Evolutionary conservation across 148 eudicot species (phyloP), one percentile per base, ranked within the genome.

Genomic region (Rhododendron mucronatum): DNA sequence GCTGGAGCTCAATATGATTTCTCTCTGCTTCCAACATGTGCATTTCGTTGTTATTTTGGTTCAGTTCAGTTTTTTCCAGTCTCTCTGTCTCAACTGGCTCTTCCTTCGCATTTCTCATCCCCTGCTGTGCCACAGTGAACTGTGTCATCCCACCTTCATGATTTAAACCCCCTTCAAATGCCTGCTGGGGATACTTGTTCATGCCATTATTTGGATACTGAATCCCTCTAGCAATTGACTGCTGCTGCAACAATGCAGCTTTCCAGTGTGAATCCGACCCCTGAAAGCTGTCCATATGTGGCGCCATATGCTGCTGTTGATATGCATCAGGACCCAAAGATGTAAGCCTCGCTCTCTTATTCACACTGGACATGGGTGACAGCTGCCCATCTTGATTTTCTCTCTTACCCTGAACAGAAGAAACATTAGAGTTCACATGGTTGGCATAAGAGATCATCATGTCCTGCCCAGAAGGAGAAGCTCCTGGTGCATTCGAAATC

Each of bases 201-300:
- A 95, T 86, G 67, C 91, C 90, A 88, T 89, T 88, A 91, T 90
- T 93, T 28, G 87, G 87, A 88, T 90, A 92, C 79, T 90, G 98
- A 65, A 88, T 84, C 51, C 93, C 94, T 89, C 94, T 92, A 59
- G 86, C 88, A 59, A 91, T 87, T 82, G 91, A 74, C 87, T 90
- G 96, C 89, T 91, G 98, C 71, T 92, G 96, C 90, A 91, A 69
- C 63, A 91, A 74, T 85, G 92, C 88, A 84, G 93, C 92, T 88
- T 93, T 92, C 97, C 98, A 93, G 77, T 91, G 94, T 82, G 87
- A 74, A 85, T 97, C 98, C 7, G 95, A 71, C 82, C 88, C 94
- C 80, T 91, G 92, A 81, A 92, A 90, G 81, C 87, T 87, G 82
- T 92, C 99, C 85, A 92, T 89, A 53, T 85, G 91, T 86, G 91